Conservation (phyloP, 805 yeast genomes). For the Suhomyces sp. region DNA sequence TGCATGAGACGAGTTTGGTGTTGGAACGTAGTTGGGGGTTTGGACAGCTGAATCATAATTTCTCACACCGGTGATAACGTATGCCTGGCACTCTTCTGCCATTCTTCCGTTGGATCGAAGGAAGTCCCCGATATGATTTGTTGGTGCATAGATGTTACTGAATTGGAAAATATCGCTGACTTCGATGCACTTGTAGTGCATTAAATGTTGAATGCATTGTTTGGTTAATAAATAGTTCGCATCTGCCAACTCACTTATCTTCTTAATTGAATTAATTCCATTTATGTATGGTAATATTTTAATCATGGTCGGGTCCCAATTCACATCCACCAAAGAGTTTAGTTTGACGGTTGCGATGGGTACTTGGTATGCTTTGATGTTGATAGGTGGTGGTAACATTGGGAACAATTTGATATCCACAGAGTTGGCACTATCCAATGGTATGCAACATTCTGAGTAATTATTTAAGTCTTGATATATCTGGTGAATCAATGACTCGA, state of each 20-base stretch:
- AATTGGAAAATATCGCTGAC: conserved; percentile 88
- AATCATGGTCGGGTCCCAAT: conserved; percentile 97
- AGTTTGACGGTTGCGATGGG: conserved; percentile 87
- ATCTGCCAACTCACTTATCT: conserved; percentile 75
- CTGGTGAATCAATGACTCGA: conserved; percentile 81
- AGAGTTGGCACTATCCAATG: conserved; percentile 84
- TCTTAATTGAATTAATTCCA: conserved; percentile 80
- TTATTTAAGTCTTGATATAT: conserved; percentile 92
- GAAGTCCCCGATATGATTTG: conserved; percentile 71
- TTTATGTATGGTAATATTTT: conserved; percentile 82
- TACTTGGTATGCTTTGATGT: conserved; percentile 77
- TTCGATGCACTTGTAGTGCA: conserved; percentile 84
- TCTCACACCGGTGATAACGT: conserved; percentile 52
- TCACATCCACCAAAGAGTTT: conserved; percentile 71
- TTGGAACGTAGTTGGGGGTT: conserved; percentile 11
- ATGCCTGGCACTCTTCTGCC: conserved; percentile 83
- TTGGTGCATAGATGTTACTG: conserved; percentile 83
- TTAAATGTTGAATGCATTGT: conserved; percentile 85
- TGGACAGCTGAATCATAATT: conserved; percentile 4
- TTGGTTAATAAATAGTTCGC: conserved; percentile 77
- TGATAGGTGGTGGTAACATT: conserved; percentile 74
- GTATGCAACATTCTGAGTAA: conserved; percentile 94
- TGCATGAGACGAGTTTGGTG: conserved; percentile 7
- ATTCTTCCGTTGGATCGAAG: conserved; percentile 53
- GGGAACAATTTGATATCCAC: conserved; percentile 95